Evolutionary conservation across 805 yeast genomes (phyloP).

Genomic region (Ogataea corticis): DNA sequence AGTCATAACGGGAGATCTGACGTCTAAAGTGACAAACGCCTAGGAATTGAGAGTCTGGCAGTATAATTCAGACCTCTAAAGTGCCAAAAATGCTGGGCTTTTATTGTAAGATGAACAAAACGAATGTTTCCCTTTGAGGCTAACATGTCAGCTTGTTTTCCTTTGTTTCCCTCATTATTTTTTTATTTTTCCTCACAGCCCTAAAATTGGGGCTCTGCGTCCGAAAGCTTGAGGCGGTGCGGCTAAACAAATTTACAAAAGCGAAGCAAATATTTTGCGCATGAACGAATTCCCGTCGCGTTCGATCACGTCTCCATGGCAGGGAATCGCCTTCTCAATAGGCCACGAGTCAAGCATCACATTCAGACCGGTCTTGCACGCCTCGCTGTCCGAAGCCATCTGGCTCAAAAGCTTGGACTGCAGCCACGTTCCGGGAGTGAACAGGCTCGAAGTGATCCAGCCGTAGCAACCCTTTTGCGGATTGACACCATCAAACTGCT

Average conservation of each 20-base stretch:
- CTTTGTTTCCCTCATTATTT: no score
- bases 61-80: no score
- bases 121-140: neutral
- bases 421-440: constrained; percentile 17
- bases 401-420: constrained; percentile 3
- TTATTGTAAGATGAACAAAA: neutral
- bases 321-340: constrained; percentile 50
- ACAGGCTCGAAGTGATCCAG: constrained; percentile 21
- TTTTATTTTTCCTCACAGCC: no score
- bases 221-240: no score
- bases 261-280: neutral
- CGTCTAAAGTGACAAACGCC: neutral
- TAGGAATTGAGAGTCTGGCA: no score
- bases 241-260: neutral
- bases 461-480: constrained; percentile 45
- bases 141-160: neutral
- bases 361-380: constrained; percentile 23
- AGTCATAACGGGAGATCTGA: constrained; percentile 24
- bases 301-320: constrained; percentile 62
- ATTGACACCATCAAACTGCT: constrained; percentile 41
- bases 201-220: no score
- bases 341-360: constrained; percentile 41
- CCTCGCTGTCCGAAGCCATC: constrained; percentile 13
- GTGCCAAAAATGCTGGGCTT: neutral
- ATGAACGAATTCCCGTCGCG: constrained; percentile 27